These are phyloP conservation scores for Lactarius tabidus DNA, from an alignment of 768 basidiomycete species.

Conservation along the genomic window DNA sequence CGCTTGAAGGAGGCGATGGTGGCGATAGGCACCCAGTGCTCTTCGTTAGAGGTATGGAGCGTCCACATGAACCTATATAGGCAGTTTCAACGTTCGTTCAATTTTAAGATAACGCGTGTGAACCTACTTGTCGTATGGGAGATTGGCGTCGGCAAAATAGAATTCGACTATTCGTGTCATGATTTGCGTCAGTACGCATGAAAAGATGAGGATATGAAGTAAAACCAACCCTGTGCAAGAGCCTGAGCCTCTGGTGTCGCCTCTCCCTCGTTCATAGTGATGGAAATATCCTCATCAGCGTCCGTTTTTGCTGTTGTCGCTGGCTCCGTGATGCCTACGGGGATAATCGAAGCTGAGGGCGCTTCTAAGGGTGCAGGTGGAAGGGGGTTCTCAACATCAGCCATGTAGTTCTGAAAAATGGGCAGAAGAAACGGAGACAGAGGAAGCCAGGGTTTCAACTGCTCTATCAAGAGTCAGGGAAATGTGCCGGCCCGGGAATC, in stretches of 20 bases:
- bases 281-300: background rate
- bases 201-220: background rate
- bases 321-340: background rate
- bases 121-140: conserved; percentile 80
- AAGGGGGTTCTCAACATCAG: background rate
- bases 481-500: conserved; percentile 4
- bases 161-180: conserved; percentile 66
- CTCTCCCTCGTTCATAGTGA: conserved; percentile 3
- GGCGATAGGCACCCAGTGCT: conserved; percentile 88
- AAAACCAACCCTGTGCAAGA: conserved; percentile 49
- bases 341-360: background rate
- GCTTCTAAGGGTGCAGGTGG: background rate
- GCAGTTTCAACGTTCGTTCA: background rate
- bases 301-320: background rate
- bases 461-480: background rate
- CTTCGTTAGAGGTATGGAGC: conserved; percentile 69
- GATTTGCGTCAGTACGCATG: background rate
- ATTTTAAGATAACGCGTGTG: background rate
- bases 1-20: conserved; percentile 93
- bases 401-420: conserved; percentile 8
- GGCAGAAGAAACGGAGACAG: background rate
- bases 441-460: background rate
- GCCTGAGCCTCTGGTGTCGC: conserved; percentile 46
- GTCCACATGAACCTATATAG: conserved; percentile 87
- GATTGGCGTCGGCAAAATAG: conserved; percentile 95